phyloP scores from a whole-genome alignment of 371 early-diverging fungal genomes.

The Syncephalis fuscata region DNA sequence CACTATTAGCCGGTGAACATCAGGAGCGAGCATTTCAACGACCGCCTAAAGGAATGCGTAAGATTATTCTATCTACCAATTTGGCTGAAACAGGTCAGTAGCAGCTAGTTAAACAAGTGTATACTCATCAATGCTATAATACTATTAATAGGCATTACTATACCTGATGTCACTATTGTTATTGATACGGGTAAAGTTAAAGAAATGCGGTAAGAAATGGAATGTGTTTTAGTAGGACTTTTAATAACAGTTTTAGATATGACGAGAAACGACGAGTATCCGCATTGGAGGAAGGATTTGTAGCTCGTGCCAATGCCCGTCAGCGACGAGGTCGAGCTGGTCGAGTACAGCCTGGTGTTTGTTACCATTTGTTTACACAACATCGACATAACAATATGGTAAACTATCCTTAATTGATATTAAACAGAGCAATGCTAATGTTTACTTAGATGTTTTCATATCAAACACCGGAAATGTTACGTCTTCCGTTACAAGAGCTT shows the following conservation, averaged over 20 bases:
- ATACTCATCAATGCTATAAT: too few relatives aligned
- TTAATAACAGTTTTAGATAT: slow-evolving; percentile 14
- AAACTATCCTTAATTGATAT: slow-evolving; percentile 1
- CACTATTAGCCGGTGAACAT: slow-evolving; percentile 47
- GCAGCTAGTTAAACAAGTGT: slow-evolving; percentile 31
- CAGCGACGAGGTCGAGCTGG: slow-evolving; percentile 94
- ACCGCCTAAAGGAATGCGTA: slow-evolving; percentile 34
- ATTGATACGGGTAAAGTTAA: slow-evolving; percentile 88
- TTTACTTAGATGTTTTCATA: slow-evolving; percentile 29
- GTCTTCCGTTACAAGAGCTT: slow-evolving; percentile 53
- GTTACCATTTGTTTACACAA: slow-evolving; percentile 50
- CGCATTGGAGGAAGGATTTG: slow-evolving; percentile 39
- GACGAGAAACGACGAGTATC: slow-evolving; percentile 52
- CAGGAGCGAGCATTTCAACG: slow-evolving; percentile 47
- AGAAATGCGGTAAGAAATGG: slow-evolving; percentile 28
- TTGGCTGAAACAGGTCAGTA: slow-evolving; percentile 85
- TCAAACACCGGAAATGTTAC: slow-evolving; percentile 55
- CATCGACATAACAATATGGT: slow-evolving; percentile 28
- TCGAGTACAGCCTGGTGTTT: slow-evolving; percentile 64
- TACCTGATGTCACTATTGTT: slow-evolving; percentile 86
- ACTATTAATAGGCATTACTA: slow-evolving; percentile 91
- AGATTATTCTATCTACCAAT: slow-evolving; percentile 74
- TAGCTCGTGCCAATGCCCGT: slow-evolving; percentile 67
- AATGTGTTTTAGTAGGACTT: not conserved
- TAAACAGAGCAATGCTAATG: not conserved